These are phyloP conservation scores for Ciborinia camelliae DNA, from an alignment of 2,329 filamentous ascomycete species.

Conservation along the genomic window DNA sequence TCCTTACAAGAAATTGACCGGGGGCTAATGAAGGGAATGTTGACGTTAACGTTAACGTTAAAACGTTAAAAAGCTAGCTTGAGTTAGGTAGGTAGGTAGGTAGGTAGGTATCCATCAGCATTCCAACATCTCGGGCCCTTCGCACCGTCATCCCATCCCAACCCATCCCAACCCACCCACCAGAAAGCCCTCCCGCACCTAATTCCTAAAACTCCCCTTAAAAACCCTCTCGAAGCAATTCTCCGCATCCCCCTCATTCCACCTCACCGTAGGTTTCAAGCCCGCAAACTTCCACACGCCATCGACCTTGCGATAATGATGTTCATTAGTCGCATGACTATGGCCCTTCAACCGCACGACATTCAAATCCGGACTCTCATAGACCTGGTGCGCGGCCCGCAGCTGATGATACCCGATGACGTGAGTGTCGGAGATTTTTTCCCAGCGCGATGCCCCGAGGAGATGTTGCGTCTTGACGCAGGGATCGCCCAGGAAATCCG, in stretches of 20 bases:
- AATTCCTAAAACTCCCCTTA: constrained; percentile 25
- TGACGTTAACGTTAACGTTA: too few relatives aligned
- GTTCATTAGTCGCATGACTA: constrained; percentile 32
- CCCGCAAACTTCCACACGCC: constrained; percentile 36
- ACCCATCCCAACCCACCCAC: background rate
- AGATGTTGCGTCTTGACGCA: constrained; percentile 64
- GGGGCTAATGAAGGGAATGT: too few relatives aligned
- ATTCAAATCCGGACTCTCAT: constrained; percentile 24
- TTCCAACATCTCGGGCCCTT: too few relatives aligned
- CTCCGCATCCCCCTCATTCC: constrained; percentile 27
- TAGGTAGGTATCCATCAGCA: too few relatives aligned
- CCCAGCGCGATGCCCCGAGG: constrained; percentile 57
- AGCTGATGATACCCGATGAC: constrained; percentile 47
- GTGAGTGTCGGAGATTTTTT: constrained; percentile 55
- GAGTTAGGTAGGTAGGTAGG: too few relatives aligned
- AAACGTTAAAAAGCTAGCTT: too few relatives aligned
- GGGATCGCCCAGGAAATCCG: constrained; percentile 57
- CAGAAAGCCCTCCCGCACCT: background rate
- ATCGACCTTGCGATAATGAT: constrained; percentile 32
- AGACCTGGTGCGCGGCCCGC: constrained; percentile 30
- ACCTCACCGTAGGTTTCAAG: constrained; percentile 32
- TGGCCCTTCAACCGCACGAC: constrained; percentile 30
- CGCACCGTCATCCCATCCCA: too few relatives aligned
- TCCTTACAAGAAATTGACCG: too few relatives aligned
- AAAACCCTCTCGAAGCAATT: constrained; percentile 35